Evolutionary conservation across 2,329 filamentous ascomycete genomes (phyloP).

Genomic region (Colletotrichum phormii): DNA sequence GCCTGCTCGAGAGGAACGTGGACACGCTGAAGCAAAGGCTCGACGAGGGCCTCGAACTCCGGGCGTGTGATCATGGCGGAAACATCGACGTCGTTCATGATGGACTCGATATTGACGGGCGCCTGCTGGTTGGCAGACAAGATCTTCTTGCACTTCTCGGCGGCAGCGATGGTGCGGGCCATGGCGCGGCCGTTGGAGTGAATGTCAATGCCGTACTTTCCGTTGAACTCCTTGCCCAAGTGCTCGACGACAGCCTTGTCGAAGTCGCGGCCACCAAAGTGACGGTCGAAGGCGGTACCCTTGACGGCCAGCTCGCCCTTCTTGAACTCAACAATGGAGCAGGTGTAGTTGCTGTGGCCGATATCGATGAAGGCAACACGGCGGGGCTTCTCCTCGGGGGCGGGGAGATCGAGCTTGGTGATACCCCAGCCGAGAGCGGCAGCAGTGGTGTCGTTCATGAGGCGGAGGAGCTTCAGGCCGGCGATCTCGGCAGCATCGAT

Average conservation of each 20-base stretch:
- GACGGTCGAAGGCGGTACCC: conserved; percentile 90
- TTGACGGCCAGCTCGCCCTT: conserved; percentile 97
- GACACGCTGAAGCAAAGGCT: conserved; percentile 82
- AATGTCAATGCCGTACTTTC: conserved; percentile 98
- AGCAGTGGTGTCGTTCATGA: conserved; percentile 98
- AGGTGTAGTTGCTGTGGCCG: conserved; percentile 95
- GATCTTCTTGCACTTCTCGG: conserved; percentile 99
- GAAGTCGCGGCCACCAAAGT: conserved; percentile 97
- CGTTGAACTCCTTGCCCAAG: conserved; percentile 95
- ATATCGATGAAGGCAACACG: conserved; percentile 94
- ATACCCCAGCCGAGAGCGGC: conserved; percentile 97
- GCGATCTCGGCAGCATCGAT: conserved; percentile 94
- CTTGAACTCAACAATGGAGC: conserved; percentile 93
- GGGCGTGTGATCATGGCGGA: conserved; percentile 89
- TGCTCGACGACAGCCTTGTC: conserved; percentile 96
- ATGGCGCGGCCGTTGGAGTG: conserved; percentile 89
- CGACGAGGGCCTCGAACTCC: conserved; percentile 91
- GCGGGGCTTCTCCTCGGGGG: conserved; percentile 89
- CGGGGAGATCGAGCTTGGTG: conserved; percentile 94
- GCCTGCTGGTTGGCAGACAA: conserved; percentile 94
- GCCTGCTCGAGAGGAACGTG: conserved; percentile 87
- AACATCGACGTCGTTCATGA: conserved; percentile 98
- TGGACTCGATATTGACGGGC: conserved; percentile 94
- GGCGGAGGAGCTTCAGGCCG: conserved; percentile 88
- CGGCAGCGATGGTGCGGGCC: conserved; percentile 86